Evolutionary conservation across 108 stramenopile species (phyloP).

Genomic region (Mediolabrus comicus): DNA sequence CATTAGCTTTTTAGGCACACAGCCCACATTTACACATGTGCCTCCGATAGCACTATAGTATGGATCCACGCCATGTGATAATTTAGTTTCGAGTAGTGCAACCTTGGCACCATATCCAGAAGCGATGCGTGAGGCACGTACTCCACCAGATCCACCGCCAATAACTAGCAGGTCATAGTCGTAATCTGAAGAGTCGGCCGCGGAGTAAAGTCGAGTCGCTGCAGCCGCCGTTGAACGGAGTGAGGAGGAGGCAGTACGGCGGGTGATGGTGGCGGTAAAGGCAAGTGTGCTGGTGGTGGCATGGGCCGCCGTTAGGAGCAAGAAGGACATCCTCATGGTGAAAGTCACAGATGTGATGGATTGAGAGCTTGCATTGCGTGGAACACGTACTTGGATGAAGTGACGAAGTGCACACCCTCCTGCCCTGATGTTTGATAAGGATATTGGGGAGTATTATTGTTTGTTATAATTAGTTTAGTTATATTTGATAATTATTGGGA

Average conservation of each 20-base stretch:
- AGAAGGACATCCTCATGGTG: background rate
- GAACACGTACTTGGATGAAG: too few relatives aligned
- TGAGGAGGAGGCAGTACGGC: background rate
- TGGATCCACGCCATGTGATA: constrained; percentile 33
- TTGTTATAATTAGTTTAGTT: too few relatives aligned
- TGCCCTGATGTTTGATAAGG: too few relatives aligned
- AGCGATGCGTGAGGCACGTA: constrained; percentile 52
- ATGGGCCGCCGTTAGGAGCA: background rate
- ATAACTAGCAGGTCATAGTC: constrained; percentile 54
- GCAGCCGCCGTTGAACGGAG: background rate
- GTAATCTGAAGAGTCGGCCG: background rate
- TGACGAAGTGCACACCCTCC: too few relatives aligned
- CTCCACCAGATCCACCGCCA: constrained; percentile 49
- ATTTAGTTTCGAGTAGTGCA: constrained; percentile 55
- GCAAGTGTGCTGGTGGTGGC: background rate
- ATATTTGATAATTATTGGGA: too few relatives aligned
- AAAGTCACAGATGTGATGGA: background rate
- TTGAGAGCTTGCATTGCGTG: too few relatives aligned
- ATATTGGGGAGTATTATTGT: too few relatives aligned
- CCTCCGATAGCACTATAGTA: constrained; percentile 60
- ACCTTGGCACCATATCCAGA: constrained; percentile 79
- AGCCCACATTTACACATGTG: constrained; percentile 81
- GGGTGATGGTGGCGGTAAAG: background rate
- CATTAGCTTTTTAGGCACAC: constrained; percentile 66
- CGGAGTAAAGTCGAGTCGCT: background rate